Evolutionary conservation across 2,329 filamentous ascomycete genomes (phyloP).

Genomic region (Cyclaneusma minus): DNA sequence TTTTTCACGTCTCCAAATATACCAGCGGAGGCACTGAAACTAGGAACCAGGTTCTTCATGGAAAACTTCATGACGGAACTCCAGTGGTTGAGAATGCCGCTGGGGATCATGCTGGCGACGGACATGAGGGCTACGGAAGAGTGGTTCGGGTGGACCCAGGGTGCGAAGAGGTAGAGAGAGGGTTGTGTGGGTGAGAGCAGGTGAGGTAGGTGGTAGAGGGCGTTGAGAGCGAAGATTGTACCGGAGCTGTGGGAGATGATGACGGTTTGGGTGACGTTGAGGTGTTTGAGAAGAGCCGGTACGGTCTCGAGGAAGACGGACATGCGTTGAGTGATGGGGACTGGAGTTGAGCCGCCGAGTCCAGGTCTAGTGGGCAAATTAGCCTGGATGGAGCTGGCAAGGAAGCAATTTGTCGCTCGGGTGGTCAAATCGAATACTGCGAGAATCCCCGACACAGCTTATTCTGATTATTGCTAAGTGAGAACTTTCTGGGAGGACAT

Average conservation of each 20-base stretch:
- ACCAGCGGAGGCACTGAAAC: slow-evolving; percentile 6
- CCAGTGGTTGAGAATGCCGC: slow-evolving; percentile 17
- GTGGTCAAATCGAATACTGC: no score
- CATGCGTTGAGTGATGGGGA: slow-evolving; percentile 20
- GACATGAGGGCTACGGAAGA: slow-evolving; percentile 5
- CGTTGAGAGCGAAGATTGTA: slow-evolving; percentile 26
- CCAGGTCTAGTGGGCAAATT: slow-evolving; percentile 19
- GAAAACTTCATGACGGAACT: slow-evolving; percentile 18
- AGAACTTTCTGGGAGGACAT: no score
- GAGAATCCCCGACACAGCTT: no score
- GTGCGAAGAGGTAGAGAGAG: slow-evolving; percentile 20
- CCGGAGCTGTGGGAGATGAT: slow-evolving; percentile 25
- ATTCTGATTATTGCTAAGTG: no score
- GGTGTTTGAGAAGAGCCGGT: slow-evolving; percentile 20
- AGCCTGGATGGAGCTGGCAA: background rate
- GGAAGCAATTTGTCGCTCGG: no score
- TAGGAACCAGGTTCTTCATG: slow-evolving; percentile 16
- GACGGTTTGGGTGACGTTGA: slow-evolving; percentile 22
- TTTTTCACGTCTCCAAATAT: slow-evolving; percentile 4
- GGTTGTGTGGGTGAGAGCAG: slow-evolving; percentile 17
- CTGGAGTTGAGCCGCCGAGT: slow-evolving; percentile 26
- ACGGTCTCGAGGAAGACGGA: slow-evolving; percentile 24
- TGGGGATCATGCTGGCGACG: slow-evolving; percentile 9
- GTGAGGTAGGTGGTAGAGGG: slow-evolving; percentile 18
- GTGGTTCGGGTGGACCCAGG: slow-evolving; percentile 24